These are phyloP conservation scores for Aspergillus terreus DNA, from an alignment of 2,329 filamentous ascomycete genomes.

Conservation along the genomic window DNA sequence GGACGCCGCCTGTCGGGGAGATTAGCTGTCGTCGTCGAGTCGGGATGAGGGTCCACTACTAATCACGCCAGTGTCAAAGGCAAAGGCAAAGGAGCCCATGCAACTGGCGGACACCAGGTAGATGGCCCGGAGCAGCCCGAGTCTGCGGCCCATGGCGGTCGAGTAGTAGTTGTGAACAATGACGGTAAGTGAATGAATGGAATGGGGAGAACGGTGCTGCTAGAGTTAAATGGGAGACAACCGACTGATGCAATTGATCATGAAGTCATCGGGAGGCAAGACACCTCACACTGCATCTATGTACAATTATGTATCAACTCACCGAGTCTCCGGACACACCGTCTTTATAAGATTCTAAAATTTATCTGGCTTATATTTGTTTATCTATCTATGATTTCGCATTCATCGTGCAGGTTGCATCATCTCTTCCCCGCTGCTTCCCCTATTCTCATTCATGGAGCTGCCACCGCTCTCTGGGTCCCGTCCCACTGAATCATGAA, in stretches of 20 bases:
- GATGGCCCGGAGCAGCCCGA: constrained; percentile 33
- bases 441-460: neutral
- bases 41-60: constrained; percentile 16
- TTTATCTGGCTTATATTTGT: no score
- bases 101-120: constrained; percentile 36
- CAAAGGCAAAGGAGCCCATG: constrained; percentile 38
- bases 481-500: neutral
- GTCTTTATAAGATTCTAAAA: neutral
- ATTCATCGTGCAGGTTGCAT: neutral
- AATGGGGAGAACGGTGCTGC: no score
- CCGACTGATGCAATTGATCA: no score
- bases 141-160: constrained; percentile 27
- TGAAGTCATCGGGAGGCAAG: neutral
- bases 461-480: neutral
- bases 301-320: neutral
- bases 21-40: neutral
- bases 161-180: neutral
- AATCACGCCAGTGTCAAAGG: constrained; percentile 38
- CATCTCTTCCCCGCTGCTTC: neutral
- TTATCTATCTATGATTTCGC: neutral
- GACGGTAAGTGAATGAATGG: no score
- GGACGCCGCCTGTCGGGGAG: constrained; percentile 37
- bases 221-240: no score
- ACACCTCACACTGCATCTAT: neutral
- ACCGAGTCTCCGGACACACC: neutral